These are phyloP conservation scores for Cyberlindnera veronae DNA, from an alignment of 805 yeast species.

Conservation along the genomic window DNA sequence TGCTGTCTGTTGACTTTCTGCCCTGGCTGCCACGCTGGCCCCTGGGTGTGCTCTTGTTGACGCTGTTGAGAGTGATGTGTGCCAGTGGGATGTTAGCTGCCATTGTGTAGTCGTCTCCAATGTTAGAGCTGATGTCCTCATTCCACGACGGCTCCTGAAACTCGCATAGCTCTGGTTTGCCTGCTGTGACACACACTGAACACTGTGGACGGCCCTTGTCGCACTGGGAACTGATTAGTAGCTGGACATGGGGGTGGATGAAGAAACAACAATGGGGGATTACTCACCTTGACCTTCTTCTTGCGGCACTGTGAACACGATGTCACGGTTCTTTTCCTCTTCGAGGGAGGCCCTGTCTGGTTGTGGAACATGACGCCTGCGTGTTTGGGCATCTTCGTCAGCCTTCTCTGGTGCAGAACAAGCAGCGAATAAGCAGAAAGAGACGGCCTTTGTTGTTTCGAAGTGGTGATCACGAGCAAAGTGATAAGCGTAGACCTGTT, in stretches of 20 bases:
- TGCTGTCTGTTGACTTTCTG: neutral
- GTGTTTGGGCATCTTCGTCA: neutral
- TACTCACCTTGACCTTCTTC: conserved; percentile 22
- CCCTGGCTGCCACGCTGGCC: no score
- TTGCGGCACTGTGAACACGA: conserved; percentile 27
- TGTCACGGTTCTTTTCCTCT: conserved; percentile 23
- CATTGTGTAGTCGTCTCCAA: conserved; percentile 14
- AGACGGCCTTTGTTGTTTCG: neutral
- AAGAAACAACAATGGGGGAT: neutral
- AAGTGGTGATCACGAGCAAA: neutral
- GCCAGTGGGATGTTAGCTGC: conserved; percentile 28
- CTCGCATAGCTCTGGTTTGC: conserved; percentile 44
- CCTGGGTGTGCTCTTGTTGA: neutral
- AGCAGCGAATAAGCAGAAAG: neutral
- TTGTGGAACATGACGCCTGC: conserved; percentile 4
- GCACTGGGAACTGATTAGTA: conserved; percentile 25
- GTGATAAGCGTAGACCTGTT: conserved; percentile 1
- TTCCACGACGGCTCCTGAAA: conserved; percentile 59
- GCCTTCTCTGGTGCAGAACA: neutral
- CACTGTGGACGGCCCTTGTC: conserved; percentile 51
- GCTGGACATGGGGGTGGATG: neutral
- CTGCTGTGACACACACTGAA: conserved; percentile 47
- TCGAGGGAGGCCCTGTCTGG: conserved; percentile 18
- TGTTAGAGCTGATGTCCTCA: conserved; percentile 31
- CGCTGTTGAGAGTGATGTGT: conserved; percentile 14